Conservation (phyloP, 495 filamentous ascomycete genomes). For the Talaromyces wortmannii region DNA sequence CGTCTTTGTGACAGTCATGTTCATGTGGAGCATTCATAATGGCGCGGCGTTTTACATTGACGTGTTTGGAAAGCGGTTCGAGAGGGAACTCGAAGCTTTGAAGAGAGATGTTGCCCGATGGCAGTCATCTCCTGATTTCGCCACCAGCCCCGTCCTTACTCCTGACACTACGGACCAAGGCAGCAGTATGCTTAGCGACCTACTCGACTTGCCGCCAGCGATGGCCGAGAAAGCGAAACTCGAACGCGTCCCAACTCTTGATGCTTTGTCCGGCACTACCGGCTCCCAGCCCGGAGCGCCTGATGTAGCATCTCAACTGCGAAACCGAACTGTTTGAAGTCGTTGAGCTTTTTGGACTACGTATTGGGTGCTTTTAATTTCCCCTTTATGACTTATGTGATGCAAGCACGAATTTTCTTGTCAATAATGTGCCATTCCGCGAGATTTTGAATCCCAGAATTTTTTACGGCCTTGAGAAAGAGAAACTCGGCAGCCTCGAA, state of each 20-base stretch:
- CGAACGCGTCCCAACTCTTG: constrained; percentile 35
- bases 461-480: too few species aligned
- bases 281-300: constrained; percentile 9
- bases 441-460: too few species aligned
- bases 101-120: constrained; percentile 85
- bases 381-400: constrained; percentile 3
- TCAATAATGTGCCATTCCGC: not conserved
- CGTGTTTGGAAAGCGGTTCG: constrained; percentile 91
- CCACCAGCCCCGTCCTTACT: constrained; percentile 21
- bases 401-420: not conserved
- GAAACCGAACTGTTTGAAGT: not conserved
- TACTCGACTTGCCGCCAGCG: constrained; percentile 1
- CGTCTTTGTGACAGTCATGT: constrained; percentile 68
- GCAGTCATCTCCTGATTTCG: constrained; percentile 52
- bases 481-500: too few species aligned
- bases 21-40: constrained; percentile 89
- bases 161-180: constrained; percentile 11
- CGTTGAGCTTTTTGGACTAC: constrained; percentile 10
- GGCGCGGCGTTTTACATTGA: constrained; percentile 97
- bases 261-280: constrained; percentile 21
- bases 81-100: constrained; percentile 89
- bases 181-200: constrained; percentile 6
- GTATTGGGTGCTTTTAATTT: constrained; percentile 16
- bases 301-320: constrained; percentile 1
- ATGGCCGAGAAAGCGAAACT: constrained; percentile 26